phyloP scores from a whole-genome alignment of 1,284 basidiomycete genomes.

The Lentinula novae-zelandiae region DNA sequence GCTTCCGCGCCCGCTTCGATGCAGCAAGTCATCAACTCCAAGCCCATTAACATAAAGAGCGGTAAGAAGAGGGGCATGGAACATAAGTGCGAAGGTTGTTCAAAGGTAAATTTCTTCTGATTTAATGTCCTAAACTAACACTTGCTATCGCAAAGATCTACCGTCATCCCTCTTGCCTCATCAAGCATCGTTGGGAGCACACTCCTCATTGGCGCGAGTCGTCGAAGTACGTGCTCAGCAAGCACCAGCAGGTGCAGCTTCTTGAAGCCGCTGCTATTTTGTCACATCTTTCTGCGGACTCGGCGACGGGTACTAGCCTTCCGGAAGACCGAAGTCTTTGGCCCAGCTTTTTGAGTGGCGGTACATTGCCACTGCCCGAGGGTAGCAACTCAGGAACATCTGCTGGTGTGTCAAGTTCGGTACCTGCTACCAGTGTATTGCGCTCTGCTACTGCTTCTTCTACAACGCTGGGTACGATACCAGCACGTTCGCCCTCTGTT shows the following conservation, averaged over 20 bases:
- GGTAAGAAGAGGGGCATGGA: slow-evolving; percentile 77
- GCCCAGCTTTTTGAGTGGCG: slow-evolving; percentile 75
- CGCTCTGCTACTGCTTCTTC: slow-evolving; percentile 18
- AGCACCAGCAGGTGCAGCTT: slow-evolving; percentile 97
- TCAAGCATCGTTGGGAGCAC: slow-evolving; percentile 98
- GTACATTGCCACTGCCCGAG: slow-evolving; percentile 30
- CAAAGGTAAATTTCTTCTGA: slow-evolving; percentile 53
- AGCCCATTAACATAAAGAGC: slow-evolving; percentile 42
- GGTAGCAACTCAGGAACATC: slow-evolving; percentile 23
- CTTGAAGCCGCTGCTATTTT: slow-evolving; percentile 98
- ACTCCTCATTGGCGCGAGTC: slow-evolving; percentile 97
- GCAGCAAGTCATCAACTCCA: slow-evolving; percentile 16
- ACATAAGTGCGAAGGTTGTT: slow-evolving; percentile 91
- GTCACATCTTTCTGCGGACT: slow-evolving; percentile 69
- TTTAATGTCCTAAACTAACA: not conserved
- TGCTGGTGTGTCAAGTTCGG: slow-evolving; percentile 32
- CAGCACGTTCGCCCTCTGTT: slow-evolving; percentile 30
- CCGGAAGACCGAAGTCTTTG: slow-evolving; percentile 91
- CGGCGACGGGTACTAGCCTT: slow-evolving; percentile 70
- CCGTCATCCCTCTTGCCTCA: slow-evolving; percentile 90
- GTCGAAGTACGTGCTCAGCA: slow-evolving; percentile 89
- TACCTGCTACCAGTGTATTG: slow-evolving; percentile 28
- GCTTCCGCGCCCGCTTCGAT: not conserved
- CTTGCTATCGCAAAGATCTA: slow-evolving; percentile 60
- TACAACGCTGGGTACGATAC: slow-evolving; percentile 8